These are phyloP conservation scores for Phaffomyces antillensis DNA, from an alignment of 805 yeast species.

Conservation along the genomic window DNA sequence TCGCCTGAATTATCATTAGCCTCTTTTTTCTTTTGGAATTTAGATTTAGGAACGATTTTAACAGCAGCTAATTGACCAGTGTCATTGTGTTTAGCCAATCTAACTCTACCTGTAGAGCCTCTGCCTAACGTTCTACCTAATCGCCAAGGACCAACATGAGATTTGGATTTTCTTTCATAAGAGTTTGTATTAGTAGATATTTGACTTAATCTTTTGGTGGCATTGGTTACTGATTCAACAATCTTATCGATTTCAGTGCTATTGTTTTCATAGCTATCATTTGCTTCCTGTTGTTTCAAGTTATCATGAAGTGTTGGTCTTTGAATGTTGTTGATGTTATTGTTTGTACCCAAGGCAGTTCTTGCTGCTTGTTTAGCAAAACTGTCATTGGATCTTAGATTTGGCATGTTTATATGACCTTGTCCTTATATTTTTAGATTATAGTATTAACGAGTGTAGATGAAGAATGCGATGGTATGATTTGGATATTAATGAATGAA, in stretches of 20 bases:
- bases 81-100: constrained; percentile 79
- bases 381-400: constrained; percentile 6
- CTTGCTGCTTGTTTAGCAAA: constrained; percentile 23
- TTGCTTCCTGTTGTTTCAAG: not conserved
- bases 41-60: constrained; percentile 86
- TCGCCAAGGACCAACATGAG: constrained; percentile 86
- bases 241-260: constrained; percentile 22
- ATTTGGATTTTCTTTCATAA: constrained; percentile 24
- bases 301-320: constrained; percentile 24
- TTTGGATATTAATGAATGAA: not conserved
- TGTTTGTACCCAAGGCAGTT: constrained; percentile 16
- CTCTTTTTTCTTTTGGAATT: constrained; percentile 37
- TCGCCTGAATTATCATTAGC: constrained; percentile 8
- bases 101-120: constrained; percentile 94
- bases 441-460: not conserved
- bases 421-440: not conserved
- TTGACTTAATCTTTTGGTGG: constrained; percentile 23
- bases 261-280: constrained; percentile 1
- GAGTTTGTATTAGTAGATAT: constrained; percentile 24
- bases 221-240: constrained; percentile 25
- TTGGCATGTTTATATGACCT: not conserved
- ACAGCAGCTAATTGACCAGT: constrained; percentile 93
- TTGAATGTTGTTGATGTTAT: constrained; percentile 14
- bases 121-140: constrained; percentile 90
- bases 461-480: no score